These are phyloP conservation scores for Astrephomene gubernaculifera DNA, from an alignment of 139 green algal genomes.

Conservation along the genomic window DNA sequence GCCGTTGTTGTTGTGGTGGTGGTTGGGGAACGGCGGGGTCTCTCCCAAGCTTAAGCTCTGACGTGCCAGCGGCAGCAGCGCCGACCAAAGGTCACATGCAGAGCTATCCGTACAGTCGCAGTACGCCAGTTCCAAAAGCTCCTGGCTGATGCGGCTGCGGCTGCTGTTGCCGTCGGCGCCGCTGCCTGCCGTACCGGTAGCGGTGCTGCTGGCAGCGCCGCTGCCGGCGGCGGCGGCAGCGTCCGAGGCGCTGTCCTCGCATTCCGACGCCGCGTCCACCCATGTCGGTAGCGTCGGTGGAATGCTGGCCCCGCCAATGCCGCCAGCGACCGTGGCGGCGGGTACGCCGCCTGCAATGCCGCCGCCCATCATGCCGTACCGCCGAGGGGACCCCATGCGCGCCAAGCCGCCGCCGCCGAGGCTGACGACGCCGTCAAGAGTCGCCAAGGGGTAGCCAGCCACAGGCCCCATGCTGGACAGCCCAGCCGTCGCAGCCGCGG, in stretches of 20 bases:
- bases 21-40: neutral
- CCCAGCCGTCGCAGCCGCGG: neutral
- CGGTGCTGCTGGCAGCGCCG: conserved; percentile 26
- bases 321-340: neutral
- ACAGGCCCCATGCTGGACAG: neutral
- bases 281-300: conserved; percentile 24
- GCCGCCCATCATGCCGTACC: neutral
- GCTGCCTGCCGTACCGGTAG: neutral
- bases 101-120: conserved; percentile 43
- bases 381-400: neutral
- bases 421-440: neutral
- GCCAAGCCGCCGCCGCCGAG: no score
- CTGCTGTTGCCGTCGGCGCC: neutral
- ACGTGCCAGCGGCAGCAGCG: conserved; percentile 43
- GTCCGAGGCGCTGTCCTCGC: conserved; percentile 33
- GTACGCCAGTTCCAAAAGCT: conserved; percentile 37
- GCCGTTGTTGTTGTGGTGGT: no score
- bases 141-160: conserved; percentile 24
- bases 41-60: conserved; percentile 43
- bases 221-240: neutral
- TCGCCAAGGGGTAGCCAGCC: neutral
- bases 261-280: conserved; percentile 29
- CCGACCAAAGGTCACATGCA: conserved; percentile 31
- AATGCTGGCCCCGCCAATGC: neutral
- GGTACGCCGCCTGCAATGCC: neutral